These are phyloP conservation scores for Schizonepeta tenuifolia DNA, from an alignment of 257 asterid species.

Conservation along the genomic window DNA sequence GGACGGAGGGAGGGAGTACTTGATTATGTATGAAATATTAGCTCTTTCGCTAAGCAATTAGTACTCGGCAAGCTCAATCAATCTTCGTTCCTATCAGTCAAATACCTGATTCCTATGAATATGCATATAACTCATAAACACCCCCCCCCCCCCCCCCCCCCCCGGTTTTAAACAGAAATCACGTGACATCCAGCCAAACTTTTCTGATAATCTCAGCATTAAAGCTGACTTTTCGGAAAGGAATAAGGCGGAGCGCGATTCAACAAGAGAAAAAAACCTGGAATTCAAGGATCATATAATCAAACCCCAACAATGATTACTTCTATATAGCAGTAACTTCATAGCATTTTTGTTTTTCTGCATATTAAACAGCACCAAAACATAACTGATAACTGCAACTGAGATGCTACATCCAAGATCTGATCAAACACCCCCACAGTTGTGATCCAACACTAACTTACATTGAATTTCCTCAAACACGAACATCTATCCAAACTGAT, in stretches of 20 bases:
- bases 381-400: background rate
- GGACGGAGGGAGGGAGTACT: no score
- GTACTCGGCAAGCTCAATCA: no score
- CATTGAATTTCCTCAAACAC: background rate
- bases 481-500: background rate
- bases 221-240: no score
- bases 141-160: no score
- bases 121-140: no score
- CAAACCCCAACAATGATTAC: background rate
- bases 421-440: background rate
- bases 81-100: no score
- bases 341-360: background rate
- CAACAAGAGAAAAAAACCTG: background rate
- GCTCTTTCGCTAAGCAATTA: no score
- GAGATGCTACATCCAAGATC: slow-evolving; percentile 21
- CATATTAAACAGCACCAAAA: background rate
- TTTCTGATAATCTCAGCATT: background rate
- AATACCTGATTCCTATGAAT: no score
- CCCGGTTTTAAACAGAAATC: slow-evolving; percentile 18
- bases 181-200: background rate
- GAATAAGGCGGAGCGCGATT: background rate
- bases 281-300: background rate
- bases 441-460: background rate
- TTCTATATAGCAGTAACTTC: background rate
- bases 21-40: no score